phyloP scores from a whole-genome alignment of 768 basidiomycete species.

The Lentinula boryana region DNA sequence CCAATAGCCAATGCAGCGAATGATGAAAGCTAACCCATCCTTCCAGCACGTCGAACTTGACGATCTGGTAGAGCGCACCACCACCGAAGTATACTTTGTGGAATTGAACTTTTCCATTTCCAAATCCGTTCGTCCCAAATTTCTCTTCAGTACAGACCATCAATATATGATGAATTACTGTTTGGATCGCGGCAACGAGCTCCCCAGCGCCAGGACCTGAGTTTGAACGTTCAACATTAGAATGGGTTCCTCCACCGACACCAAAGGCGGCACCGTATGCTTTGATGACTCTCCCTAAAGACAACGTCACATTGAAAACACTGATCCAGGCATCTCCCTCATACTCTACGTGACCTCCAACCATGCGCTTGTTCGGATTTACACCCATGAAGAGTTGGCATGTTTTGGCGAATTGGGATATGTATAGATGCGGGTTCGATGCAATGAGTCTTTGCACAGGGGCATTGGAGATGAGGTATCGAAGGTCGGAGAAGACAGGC shows the following conservation, averaged over 20 bases:
- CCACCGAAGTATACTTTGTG: constrained; percentile 68
- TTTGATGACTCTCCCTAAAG: constrained; percentile 82
- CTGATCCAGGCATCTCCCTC: constrained; percentile 97
- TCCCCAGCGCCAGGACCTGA: constrained; percentile 48
- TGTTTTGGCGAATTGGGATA: constrained; percentile 66
- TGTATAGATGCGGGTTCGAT: constrained; percentile 49
- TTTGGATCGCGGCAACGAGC: constrained; percentile 60
- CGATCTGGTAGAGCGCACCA: constrained; percentile 47
- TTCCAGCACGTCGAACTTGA: constrained; percentile 74
- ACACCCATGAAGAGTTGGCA: constrained; percentile 91
- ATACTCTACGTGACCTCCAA: constrained; percentile 84
- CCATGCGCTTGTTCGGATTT: constrained; percentile 84
- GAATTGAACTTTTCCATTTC: constrained; percentile 56
- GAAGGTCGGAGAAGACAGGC: constrained; percentile 88
- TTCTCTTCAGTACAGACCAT: constrained; percentile 65
- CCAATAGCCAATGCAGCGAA: constrained; percentile 84
- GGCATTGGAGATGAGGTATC: constrained; percentile 77
- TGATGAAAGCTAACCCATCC: constrained; percentile 93
- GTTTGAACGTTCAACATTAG: constrained; percentile 15
- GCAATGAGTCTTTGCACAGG: constrained; percentile 79
- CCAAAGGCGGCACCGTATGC: constrained; percentile 76
- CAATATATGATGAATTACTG: constrained; percentile 67
- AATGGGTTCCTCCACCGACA: neutral
- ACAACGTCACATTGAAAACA: constrained; percentile 92
- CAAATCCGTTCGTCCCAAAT: constrained; percentile 58